Evolutionary conservation across 2,329 filamentous ascomycete species (phyloP), one percentile per base, ranked within the genome.

Genomic region (Exophiala spinifera): DNA sequence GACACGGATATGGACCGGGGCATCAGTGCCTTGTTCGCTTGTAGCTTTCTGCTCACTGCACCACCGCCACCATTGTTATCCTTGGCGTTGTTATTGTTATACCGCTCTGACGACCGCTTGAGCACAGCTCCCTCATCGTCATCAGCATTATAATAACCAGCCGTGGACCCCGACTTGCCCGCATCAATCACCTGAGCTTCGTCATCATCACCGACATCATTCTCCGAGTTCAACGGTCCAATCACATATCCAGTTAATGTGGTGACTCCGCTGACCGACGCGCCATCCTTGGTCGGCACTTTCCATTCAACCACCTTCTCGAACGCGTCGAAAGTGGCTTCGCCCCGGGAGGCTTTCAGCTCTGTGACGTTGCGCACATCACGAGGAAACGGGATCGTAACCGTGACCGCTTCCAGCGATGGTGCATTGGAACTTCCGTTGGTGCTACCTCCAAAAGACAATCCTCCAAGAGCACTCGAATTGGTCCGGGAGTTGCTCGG

Each of bases 321-420:
- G 1, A 84, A 84, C 0, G 87, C 84, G 50, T 83, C 87, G 73
- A 91, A 96, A 53, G 81, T 84, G 2, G 90, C 91, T 62, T 97
- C 92, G 33, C 91, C 92, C 61, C 84, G 85, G 62, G 84, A 88
- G 1, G 91, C 83, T 52, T 89, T 82, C 51, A 96, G 80, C 65
- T 96, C 91, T 4, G 84, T 85, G 14, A 97, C 76, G 67, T 91
- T 96, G 54, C 89, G 84, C 47, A 96, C 90, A 21, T 84, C 82
- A 3, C 82, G 73, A 2, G 92, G 89, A 10, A 97, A 79, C 1
- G 91, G 91, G 7, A 96, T 81, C 1, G 84, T 85, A 21, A 96
- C 84, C 2, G 81, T 77, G 25, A 97, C 75, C 54, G 94, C 88
- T 64, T 96, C 89, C 20, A 96, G 72, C 7, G 78, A 68, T 0